Evolutionary conservation across 768 basidiomycete species (phyloP).

Genomic region (Lentinula lateritia): DNA sequence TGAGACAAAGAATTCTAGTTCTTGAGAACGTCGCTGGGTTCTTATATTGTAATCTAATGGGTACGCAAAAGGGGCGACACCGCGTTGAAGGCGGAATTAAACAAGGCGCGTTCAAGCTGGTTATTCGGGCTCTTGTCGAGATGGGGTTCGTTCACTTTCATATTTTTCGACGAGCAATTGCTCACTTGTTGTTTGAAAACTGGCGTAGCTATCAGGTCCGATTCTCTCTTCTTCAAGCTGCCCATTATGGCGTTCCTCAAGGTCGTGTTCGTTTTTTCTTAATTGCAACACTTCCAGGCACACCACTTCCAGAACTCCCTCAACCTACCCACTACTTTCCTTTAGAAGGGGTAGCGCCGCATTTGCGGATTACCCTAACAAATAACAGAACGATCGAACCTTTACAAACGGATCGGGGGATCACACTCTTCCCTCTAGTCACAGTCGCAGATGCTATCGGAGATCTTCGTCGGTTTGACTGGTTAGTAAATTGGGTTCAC

Average conservation of each 20-base stretch:
- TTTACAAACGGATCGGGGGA: conserved; percentile 41
- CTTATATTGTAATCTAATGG: conserved; percentile 34
- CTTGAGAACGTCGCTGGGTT: conserved; percentile 56
- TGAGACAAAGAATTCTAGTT: conserved; percentile 35
- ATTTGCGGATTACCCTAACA: conserved; percentile 39
- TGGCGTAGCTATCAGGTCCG: conserved; percentile 46
- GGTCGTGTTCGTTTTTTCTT: conserved; percentile 48
- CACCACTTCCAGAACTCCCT: conserved; percentile 44
- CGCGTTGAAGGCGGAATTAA: conserved; percentile 56
- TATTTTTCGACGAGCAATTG: background rate
- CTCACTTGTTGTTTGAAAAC: background rate
- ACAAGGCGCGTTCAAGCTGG: conserved; percentile 71
- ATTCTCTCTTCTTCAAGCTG: conserved; percentile 46
- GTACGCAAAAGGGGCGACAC: conserved; percentile 33
- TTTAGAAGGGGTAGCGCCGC: conserved; percentile 29
- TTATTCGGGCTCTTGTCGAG: conserved; percentile 53
- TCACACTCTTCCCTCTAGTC: conserved; percentile 51
- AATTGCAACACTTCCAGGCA: conserved; percentile 37
- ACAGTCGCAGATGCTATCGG: conserved; percentile 69
- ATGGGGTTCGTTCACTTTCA: conserved; percentile 46
- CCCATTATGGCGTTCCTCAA: conserved; percentile 54
- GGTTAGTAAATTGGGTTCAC: conserved; percentile 31
- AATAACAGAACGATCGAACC: conserved; percentile 34
- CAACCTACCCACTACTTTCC: conserved; percentile 53
- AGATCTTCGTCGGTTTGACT: conserved; percentile 70